phyloP scores from a whole-genome alignment of 768 basidiomycete genomes.

The Multifurca ochricompacta region DNA sequence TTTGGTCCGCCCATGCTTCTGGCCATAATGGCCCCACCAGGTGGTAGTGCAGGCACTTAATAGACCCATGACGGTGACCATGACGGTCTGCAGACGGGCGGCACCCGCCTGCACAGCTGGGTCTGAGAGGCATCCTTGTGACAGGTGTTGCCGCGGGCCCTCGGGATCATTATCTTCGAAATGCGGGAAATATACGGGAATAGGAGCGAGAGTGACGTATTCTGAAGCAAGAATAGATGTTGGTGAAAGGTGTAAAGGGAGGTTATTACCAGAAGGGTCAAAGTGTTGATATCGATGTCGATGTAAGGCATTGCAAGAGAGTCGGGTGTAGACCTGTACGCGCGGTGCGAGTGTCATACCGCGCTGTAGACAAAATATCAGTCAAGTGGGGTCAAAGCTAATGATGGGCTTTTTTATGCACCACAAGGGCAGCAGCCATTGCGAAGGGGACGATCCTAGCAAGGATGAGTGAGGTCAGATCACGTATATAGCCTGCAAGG shows the following conservation, averaged over 20 bases:
- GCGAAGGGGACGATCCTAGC: conserved; percentile 67
- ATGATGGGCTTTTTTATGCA: conserved; percentile 28
- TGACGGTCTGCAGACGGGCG: conserved; percentile 65
- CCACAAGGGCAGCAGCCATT: conserved; percentile 57
- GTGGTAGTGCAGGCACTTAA: conserved; percentile 79
- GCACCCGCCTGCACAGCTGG: conserved; percentile 61
- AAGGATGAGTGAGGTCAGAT: not conserved
- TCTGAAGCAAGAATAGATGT: not conserved
- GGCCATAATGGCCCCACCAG: conserved; percentile 80
- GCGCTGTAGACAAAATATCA: conserved; percentile 38
- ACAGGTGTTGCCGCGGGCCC: conserved; percentile 33
- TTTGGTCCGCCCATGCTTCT: conserved; percentile 65
- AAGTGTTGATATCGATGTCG: conserved; percentile 34
- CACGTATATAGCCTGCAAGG: not conserved
- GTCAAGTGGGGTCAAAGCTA: not conserved
- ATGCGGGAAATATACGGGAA: conserved; percentile 7
- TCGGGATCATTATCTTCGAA: conserved; percentile 28
- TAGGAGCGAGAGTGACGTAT: not conserved
- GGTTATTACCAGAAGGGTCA: conserved; percentile 22
- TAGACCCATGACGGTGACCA: conserved; percentile 69
- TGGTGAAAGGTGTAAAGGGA: conserved; percentile 7
- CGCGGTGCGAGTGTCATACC: conserved; percentile 74
- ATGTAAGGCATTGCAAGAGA: conserved; percentile 58
- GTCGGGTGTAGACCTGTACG: conserved; percentile 71
- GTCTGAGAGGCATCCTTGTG: conserved; percentile 35